phyloP scores from a whole-genome alignment of 192 early-diverging fungal genomes.

The Piromyces finnis region DNA sequence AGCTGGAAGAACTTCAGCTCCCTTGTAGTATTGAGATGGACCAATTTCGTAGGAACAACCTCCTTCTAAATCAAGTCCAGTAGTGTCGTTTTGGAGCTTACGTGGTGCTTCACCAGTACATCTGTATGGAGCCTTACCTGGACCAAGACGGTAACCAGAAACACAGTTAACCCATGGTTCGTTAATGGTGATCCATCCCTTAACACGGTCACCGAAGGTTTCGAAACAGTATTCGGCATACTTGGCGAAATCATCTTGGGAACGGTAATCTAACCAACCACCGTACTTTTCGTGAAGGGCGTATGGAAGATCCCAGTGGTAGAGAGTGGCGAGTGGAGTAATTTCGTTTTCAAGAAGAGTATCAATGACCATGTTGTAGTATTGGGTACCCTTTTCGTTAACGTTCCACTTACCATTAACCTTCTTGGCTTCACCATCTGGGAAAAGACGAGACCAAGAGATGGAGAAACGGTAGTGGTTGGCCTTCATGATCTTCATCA shows the following conservation, averaged over 20 bases:
- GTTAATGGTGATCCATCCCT: slow-evolving; percentile 23
- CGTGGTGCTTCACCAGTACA: neutral
- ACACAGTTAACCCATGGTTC: slow-evolving; percentile 10
- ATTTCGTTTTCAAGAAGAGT: neutral
- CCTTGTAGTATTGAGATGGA: slow-evolving; percentile 4
- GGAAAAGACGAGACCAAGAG: too few relatives aligned
- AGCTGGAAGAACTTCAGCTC: neutral
- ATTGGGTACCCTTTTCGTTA: slow-evolving; percentile 14
- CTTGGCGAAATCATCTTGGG: slow-evolving; percentile 10
- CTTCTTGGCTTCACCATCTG: too few relatives aligned
- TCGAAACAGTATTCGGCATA: slow-evolving; percentile 14
- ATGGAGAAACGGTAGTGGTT: too few relatives aligned
- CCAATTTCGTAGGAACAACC: slow-evolving; percentile 3
- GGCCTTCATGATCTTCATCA: too few relatives aligned
- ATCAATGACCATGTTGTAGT: slow-evolving; percentile 8
- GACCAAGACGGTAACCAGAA: neutral
- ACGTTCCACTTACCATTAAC: slow-evolving; percentile 7
- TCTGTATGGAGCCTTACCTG: neutral
- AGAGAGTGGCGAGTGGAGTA: slow-evolving; percentile 4
- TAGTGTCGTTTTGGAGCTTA: neutral
- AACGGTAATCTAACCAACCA: slow-evolving; percentile 8
- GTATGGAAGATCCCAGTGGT: slow-evolving; percentile 21
- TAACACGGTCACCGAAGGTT: slow-evolving; percentile 17
- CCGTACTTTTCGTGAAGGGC: slow-evolving; percentile 11
- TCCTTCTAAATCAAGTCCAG: neutral